Evolutionary conservation across 768 basidiomycete species (phyloP), one percentile per base, ranked within the genome.

Genomic region (Hydnum rufescens): DNA sequence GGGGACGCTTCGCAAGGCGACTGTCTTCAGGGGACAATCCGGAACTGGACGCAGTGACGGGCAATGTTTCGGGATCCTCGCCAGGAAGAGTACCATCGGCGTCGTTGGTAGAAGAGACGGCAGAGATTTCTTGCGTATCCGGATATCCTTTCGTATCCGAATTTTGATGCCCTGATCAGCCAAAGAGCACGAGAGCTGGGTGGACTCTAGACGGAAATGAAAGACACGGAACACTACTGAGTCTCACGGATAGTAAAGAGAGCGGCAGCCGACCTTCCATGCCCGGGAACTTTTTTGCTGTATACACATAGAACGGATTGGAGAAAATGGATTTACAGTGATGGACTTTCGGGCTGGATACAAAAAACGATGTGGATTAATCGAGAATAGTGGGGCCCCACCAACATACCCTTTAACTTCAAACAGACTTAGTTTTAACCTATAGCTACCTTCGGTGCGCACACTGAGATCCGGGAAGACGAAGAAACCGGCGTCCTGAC

Each of bases 121-220:
- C 13, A 39, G 36, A 13, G 36, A 39, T 22, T 39, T 39, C 62
- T 86, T 87, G 57, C 86, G 75, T 25, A 83, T 79, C 1, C 86
- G 78, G 32, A 89, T 86, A 54, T 92, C 87, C 64, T 90, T 92
- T 32, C 89, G 76, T 51, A 92, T 92, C 29, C 88, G 79, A 51
- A 93, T 90, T 66, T 92, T 93, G 66, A 92, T 88, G 23, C 89
- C 89, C 65, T 92, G 89, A 61, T 92, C 88, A n/a, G 88, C 87
- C 52, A 92, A 74, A 0, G 85, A 84, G 58, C 80, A 85, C 1
- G 89, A 92, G 0, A 93, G 72, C 2, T 80, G 77, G 0, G 89
- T 90, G 3, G 86, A 89, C 66, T 89, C 89, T 89, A 63, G 4
- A 32, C 42, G 29, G 19, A 39, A 18, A 30, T 29, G 44, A 13